Evolutionary conservation across 805 yeast genomes (phyloP), one percentile per base, ranked within the genome.

Genomic region (Candida pini): DNA sequence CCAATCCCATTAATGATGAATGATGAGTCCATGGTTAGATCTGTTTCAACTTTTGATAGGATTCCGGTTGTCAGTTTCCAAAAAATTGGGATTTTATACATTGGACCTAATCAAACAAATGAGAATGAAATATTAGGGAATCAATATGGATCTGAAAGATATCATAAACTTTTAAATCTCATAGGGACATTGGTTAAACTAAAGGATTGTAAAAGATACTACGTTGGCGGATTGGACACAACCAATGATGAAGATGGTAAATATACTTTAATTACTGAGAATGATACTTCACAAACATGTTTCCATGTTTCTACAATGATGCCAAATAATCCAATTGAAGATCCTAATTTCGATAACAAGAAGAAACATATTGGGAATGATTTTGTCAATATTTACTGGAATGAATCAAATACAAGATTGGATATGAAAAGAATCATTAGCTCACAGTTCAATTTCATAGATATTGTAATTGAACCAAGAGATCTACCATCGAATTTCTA

Each of bases 351-450:
- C 19, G 69, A 78, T 12, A 52, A 69, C 54, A 87, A 86, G 58
- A 87, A 87, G 57, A 63, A 88, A 36, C 96, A 87, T 53, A 81
- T 87, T 43, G 96, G 96, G 6, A 87, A 87, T 60, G 73, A 86
- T 52, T 79, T 76, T 54, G 92, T 87, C 37, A 83, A 81, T 50
- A 75, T 87, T 17, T 87, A 71, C 53, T 88, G 78, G 63, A 85
- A 87, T 49, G 95, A 87, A 47, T 76, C 87, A 2, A 76, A 78
- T 0, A 56, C 58, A 5, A 73, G 76, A 4, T 84, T 83, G 58
- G 75, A 80, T 40, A 81, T 84, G 62, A 81, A 81, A 47, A 57
- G 76, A 28, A 33, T 41, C 18, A 74, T 86, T 41, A 71, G 73
- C 54, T 74, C 87, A 9, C 95, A 87, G 58, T 87, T 87, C 67